These are phyloP conservation scores for Blastobotrys chiropterorum DNA, from an alignment of 805 yeast genomes.

Conservation along the genomic window DNA sequence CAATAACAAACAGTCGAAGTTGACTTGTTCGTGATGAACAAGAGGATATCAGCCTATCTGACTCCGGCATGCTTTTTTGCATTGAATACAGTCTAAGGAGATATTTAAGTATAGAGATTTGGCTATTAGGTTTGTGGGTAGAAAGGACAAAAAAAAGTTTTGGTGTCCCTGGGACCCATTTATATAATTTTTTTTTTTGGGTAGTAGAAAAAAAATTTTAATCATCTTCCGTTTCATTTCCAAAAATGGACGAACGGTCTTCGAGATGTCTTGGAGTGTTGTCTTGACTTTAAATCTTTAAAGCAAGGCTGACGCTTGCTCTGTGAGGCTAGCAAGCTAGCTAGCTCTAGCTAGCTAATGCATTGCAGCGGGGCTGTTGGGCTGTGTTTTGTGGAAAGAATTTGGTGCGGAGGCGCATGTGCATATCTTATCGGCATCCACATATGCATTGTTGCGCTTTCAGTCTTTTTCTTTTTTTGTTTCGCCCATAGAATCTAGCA, in stretches of 20 bases:
- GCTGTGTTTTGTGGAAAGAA: too few species aligned
- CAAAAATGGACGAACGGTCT: neutral
- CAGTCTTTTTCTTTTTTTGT: too few species aligned
- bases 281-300: too few species aligned
- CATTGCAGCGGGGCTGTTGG: too few species aligned
- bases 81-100: neutral
- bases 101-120: neutral
- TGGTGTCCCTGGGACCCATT: neutral
- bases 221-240: neutral
- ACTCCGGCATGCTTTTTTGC: neutral
- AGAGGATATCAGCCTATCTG: neutral
- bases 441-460: too few species aligned
- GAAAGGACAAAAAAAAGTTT: neutral
- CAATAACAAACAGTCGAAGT: conserved; percentile 8
- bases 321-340: too few species aligned
- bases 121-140: neutral
- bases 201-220: neutral
- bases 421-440: too few species aligned
- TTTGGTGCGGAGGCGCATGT: too few species aligned
- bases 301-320: too few species aligned
- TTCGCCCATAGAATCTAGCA: too few species aligned
- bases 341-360: too few species aligned
- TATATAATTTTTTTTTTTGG: neutral
- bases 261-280: neutral
- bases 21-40: neutral